These are phyloP conservation scores for Fraxinus albicans DNA, from an alignment of 305 asterid species.

Conservation along the genomic window DNA sequence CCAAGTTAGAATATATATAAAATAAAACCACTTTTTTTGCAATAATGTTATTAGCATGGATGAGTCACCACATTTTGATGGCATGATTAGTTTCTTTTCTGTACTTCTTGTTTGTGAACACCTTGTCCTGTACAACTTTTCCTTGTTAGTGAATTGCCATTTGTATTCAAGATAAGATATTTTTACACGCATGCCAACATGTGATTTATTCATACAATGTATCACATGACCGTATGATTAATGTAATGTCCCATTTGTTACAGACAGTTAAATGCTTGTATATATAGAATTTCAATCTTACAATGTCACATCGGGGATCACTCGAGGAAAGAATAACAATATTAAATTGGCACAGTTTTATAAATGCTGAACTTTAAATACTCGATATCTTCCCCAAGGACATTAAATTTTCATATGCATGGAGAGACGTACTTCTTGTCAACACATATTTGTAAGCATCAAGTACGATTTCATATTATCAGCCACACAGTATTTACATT, in stretches of 20 bases:
- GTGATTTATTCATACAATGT: neutral
- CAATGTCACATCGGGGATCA: neutral
- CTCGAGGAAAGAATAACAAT: neutral
- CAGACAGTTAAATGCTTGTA: neutral
- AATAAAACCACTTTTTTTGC: neutral
- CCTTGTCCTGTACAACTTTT: neutral
- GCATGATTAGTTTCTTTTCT: neutral
- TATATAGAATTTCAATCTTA: neutral
- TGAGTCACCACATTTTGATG: neutral
- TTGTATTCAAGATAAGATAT: neutral
- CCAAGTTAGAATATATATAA: neutral
- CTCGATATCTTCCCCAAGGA: neutral
- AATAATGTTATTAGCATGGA: neutral
- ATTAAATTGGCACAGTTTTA: neutral
- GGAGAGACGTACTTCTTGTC: neutral
- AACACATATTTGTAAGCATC: neutral
- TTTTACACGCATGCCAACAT: neutral
- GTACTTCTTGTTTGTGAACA: neutral
- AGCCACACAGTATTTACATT: neutral
- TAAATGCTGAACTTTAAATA: neutral
- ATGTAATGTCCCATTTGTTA: neutral
- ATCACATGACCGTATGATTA: neutral
- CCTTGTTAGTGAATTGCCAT: neutral
- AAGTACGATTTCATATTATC: neutral
- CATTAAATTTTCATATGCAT: neutral